Evolutionary conservation across 1,284 basidiomycete genomes (phyloP), one percentile per base, ranked within the genome.

Genomic region (Cystobasidium slooffiae): DNA sequence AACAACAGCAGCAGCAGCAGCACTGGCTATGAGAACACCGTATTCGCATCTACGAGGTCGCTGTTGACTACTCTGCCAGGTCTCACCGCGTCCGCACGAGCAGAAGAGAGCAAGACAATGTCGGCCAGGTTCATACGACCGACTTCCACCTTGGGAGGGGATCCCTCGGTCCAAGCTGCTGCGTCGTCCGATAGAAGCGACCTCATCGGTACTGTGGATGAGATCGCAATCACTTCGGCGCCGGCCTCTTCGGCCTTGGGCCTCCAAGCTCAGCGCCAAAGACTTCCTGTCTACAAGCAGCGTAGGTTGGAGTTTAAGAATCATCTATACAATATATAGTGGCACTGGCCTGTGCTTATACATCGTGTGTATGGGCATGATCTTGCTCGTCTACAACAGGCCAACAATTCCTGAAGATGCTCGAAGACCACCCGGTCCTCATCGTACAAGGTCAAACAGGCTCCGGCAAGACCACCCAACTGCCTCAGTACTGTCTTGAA

Each of bases 401-500:
- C 66, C 85, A 91, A 53, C 88, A 89, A 76, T 84, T 98, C 14
- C 83, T 98, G 3, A 91, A 93, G 81, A 89, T 90, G 74, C 84
- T 97, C 20, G 94, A 98, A 84, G 88, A 86, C 62, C 87, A 91
- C 81, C 90, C 89, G 0, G 91, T 95, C 1, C 86, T 90, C 2
- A 93, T 99, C 68, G 88, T 96, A 6, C 91, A 98, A 24, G 95
- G 94, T 12, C 94, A 98, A 81, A 99, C 96, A 0, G 97, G 96
- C 4, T 97, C 92, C 74, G 96, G 97, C 73, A 99, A 99, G 84
- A 97, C 94, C 10, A 98, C 95, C 76, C 94, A 98, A 82, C 86
- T 99, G 67, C 96, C 97, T 0, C 96, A 97, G 81, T 97, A 92
- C 83, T 87, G 99, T 4, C 85, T 91, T 76, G 93, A 98, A 84